phyloP scores from a whole-genome alignment of 2,329 filamentous ascomycete species.

The Colletotrichum gigasporum region DNA sequence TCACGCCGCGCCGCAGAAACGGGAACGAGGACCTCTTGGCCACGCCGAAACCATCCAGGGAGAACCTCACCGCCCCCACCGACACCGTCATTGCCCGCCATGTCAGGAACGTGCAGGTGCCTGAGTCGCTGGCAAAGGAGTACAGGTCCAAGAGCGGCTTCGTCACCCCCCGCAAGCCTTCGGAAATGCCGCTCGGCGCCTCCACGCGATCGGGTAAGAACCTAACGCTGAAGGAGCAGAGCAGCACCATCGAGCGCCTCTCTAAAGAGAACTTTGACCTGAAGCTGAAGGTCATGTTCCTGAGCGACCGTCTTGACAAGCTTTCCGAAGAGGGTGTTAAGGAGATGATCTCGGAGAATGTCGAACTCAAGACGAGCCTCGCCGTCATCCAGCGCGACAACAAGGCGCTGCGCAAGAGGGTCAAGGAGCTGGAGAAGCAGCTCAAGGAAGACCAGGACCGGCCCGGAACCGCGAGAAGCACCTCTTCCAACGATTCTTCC shows the following conservation, averaged over 20 bases:
- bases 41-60: slow-evolving; percentile 74
- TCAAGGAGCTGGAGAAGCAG: slow-evolving; percentile 88
- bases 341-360: slow-evolving; percentile 97
- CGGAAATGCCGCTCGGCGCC: slow-evolving; percentile 61
- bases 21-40: slow-evolving; percentile 60
- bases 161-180: slow-evolving; percentile 64
- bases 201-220: slow-evolving; percentile 69
- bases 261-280: slow-evolving; percentile 99
- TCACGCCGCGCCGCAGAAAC: slow-evolving; percentile 43
- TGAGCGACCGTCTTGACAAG: slow-evolving; percentile 92
- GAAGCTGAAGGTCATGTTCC: slow-evolving; percentile 96
- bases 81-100: slow-evolving; percentile 91
- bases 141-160: slow-evolving; percentile 81
- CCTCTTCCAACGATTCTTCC: slow-evolving; percentile 65
- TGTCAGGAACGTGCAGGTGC: slow-evolving; percentile 89
- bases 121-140: slow-evolving; percentile 86
- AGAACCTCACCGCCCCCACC: slow-evolving; percentile 72
- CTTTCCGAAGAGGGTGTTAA: slow-evolving; percentile 96
- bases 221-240: slow-evolving; percentile 95
- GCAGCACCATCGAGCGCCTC: slow-evolving; percentile 93
- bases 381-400: slow-evolving; percentile 91
- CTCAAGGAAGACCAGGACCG: slow-evolving; percentile 72
- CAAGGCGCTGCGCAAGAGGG: slow-evolving; percentile 79
- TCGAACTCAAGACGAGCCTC: slow-evolving; percentile 91
- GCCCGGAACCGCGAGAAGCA: slow-evolving; percentile 67